phyloP scores from a whole-genome alignment of 768 basidiomycete species.

The Paxillus involutus region DNA sequence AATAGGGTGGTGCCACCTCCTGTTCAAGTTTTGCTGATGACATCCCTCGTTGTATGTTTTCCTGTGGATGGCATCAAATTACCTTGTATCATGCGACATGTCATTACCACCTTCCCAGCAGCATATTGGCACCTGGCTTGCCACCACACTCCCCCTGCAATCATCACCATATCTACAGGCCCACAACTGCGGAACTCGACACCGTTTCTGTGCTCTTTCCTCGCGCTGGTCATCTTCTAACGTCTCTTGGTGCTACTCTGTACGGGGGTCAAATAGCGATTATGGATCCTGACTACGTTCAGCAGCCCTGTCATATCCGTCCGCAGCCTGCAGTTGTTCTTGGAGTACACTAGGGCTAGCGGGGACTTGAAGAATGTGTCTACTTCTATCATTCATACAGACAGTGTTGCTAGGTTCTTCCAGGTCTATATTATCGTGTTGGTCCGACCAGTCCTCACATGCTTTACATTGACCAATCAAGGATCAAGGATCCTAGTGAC shows the following conservation, averaged over 20 bases:
- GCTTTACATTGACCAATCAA: constrained; percentile 8
- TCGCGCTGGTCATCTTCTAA: constrained; percentile 26
- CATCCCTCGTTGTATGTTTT: no score
- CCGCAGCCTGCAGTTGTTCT: constrained; percentile 41
- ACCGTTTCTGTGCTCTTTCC: constrained; percentile 20
- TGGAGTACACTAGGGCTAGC: constrained; percentile 23
- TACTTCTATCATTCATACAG: constrained; percentile 20
- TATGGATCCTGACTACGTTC: constrained; percentile 48
- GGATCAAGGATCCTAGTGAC: constrained; percentile 38
- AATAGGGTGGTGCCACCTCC: no score
- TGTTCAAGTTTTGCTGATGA: no score
- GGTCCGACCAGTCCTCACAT: constrained; percentile 20
- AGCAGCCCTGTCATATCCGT: constrained; percentile 42
- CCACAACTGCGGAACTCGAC: constrained; percentile 23
- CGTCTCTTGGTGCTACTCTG: constrained; percentile 28
- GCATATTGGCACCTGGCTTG: no score
- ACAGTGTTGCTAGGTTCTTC: constrained; percentile 38
- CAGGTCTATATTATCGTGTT: constrained; percentile 44
- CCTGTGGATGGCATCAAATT: no score
- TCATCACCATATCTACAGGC: constrained; percentile 22
- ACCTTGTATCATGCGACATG: no score
- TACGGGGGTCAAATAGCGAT: constrained; percentile 38
- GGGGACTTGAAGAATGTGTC: constrained; percentile 27
- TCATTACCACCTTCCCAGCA: no score
- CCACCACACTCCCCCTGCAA: constrained; percentile 20